Conservation (phyloP, 768 basidiomycete species). For the Gloeopeniophorella convolvens region DNA sequence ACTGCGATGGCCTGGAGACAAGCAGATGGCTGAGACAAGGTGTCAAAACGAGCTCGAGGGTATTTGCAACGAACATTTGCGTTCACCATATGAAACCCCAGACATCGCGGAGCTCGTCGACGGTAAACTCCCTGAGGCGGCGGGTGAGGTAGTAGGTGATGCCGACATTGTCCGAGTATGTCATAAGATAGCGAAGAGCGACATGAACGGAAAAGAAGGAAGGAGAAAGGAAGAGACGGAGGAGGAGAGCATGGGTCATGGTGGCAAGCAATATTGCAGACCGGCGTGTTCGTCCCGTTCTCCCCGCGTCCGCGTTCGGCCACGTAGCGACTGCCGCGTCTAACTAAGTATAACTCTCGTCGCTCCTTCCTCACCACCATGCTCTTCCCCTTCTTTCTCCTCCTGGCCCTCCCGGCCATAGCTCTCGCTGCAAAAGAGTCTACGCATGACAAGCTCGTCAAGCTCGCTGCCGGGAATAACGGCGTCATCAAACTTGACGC, state of each 20-base stretch:
- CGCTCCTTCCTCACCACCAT: conserved; percentile 8
- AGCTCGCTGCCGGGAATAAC: conserved; percentile 63
- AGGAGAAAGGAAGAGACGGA: conserved; percentile 88
- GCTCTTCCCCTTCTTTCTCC: conserved; percentile 29
- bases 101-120: conserved; percentile 69
- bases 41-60: conserved; percentile 30
- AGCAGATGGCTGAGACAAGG: conserved; percentile 71
- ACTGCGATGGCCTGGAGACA: conserved; percentile 86
- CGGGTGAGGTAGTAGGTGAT: conserved; percentile 87
- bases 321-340: conserved; percentile 13
- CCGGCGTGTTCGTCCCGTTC: too few relatives aligned
- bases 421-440: conserved; percentile 27
- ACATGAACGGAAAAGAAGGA: conserved; percentile 93
- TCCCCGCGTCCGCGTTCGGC: not conserved
- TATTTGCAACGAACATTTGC: conserved; percentile 12
- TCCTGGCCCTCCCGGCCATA: conserved; percentile 27
- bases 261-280: not conserved
- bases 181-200: conserved; percentile 78
- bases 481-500: conserved; percentile 81
- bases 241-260: conserved; percentile 74
- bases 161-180: conserved; percentile 82
- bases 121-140: conserved; percentile 61
- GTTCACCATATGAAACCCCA: conserved; percentile 85
- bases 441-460: conserved; percentile 50
- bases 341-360: not conserved